Conservation (phyloP, 176 grass and related monocot genomes). For the Carex scoparia region DNA sequence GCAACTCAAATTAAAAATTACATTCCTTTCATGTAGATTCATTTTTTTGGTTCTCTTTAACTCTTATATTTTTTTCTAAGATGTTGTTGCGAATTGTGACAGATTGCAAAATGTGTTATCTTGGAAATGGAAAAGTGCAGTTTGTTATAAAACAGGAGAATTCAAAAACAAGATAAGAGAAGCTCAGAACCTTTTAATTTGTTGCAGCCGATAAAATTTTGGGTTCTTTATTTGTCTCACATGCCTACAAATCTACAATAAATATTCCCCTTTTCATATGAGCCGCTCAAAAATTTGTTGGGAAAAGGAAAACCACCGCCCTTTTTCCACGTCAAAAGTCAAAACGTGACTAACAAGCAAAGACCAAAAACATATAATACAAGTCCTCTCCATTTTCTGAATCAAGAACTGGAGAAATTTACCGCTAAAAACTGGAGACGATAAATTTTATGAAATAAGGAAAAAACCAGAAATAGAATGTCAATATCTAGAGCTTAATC, state of each 20-base stretch:
- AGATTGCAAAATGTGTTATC: neutral
- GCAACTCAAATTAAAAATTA: neutral
- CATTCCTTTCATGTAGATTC: neutral
- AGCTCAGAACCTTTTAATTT: neutral
- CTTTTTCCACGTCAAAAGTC: constrained; percentile 18
- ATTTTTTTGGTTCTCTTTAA: neutral
- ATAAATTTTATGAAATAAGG: neutral
- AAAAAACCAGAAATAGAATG: neutral
- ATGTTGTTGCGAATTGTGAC: neutral
- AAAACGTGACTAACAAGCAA: constrained; percentile 19
- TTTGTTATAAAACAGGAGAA: neutral
- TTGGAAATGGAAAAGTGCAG: neutral
- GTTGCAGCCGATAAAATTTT: neutral
- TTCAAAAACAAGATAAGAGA: neutral
- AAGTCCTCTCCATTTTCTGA: neutral
- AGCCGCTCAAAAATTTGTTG: neutral
- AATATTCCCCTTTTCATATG: neutral
- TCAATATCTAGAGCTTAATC: neutral
- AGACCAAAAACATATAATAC: neutral
- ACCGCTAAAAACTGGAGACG: neutral
- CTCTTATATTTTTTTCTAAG: neutral
- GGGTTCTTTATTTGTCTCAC: neutral
- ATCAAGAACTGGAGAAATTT: no score
- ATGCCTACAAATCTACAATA: constrained; percentile 5
- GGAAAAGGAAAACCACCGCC: constrained; percentile 10